Percentiles rank a stretch among this genome's conserved stretches.
Conservation (phyloP, 2,329 filamentous ascomycete genomes). For the Colletotrichum sublineola region DNA sequence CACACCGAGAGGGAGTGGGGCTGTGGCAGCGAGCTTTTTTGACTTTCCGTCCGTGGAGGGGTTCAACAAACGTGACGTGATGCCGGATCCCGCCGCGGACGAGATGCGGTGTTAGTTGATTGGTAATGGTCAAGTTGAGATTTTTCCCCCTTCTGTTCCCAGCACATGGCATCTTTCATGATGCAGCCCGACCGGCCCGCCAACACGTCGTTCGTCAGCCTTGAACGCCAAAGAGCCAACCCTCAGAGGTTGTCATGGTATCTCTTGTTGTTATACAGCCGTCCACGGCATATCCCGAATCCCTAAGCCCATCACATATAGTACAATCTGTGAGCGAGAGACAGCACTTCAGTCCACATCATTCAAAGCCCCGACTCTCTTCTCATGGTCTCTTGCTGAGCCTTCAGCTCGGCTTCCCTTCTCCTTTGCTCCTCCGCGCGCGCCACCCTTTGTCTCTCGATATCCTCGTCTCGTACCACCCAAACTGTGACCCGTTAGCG, state of each 20-base stretch:
- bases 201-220: not conserved
- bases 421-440: constrained; percentile 52
- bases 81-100: not conserved
- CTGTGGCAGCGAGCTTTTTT: not conserved
- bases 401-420: constrained; percentile 57
- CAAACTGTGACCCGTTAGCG: constrained; percentile 56
- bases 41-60: not conserved
- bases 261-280: constrained; percentile 32
- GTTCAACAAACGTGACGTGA: not conserved
- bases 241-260: constrained; percentile 35
- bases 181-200: not conserved
- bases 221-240: constrained; percentile 31
- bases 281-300: constrained; percentile 9
- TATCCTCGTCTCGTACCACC: constrained; percentile 64
- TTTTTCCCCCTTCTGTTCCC: not conserved
- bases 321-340: not conserved
- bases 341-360: constrained; percentile 4
- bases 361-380: constrained; percentile 60
- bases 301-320: constrained; percentile 21
- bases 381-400: constrained; percentile 63
- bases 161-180: not conserved
- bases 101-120: not conserved
- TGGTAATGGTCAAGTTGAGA: not conserved
- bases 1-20: constrained; percentile 3
- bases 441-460: constrained; percentile 57